Evolutionary conservation across 164 flowering plant genomes (phyloP), one percentile per base, ranked within the genome.

Genomic region (Magnolia kwangsiensis): DNA sequence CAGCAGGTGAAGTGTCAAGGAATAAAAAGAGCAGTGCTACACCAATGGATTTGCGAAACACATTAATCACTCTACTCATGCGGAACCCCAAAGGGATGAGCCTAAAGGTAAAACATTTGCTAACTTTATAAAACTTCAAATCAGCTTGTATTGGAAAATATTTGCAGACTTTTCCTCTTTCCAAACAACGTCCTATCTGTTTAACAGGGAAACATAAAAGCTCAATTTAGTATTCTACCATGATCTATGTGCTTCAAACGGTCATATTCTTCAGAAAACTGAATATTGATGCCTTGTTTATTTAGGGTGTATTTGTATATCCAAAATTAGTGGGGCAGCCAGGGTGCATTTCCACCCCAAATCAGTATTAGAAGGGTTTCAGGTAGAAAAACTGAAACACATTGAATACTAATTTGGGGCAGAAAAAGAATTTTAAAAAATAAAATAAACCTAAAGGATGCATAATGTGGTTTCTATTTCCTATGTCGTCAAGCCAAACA

Each of bases 61-160:
- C 84, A 86, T 74, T 94, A 77, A 81, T 88, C 75, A 81, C 82
- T 76, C 79, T 89, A 21, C 93, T 94, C 3, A 72, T 23, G 81
- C 91, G 92, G 70, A 88, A 90, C 75, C 95, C 94, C 0, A 89
- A 87, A 73, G 99, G 99, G 67, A 89, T 94, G 97, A 88, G 83
- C 80, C 71, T 92, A 61, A 94, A 94, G 96, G 99, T 92, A 79
- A 67, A 29, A 29, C 71, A 67, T 16, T 27, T 13, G 9, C 18
- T 55, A 37, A 37, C 45, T 37, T 4, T 37, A 37, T 37, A 37
- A 37, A 37, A 37, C 45, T 37, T 37, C 45, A 37, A 37, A 37
- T 37, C 45, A 59, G 6, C 63, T 59, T 10, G 63, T 14, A 59
- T 59, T 59, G 16, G 63, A 19, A 59, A 59, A 59, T 59, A 59